Conservation (phyloP, 345 rosid species). For the Pistacia integerrima region DNA sequence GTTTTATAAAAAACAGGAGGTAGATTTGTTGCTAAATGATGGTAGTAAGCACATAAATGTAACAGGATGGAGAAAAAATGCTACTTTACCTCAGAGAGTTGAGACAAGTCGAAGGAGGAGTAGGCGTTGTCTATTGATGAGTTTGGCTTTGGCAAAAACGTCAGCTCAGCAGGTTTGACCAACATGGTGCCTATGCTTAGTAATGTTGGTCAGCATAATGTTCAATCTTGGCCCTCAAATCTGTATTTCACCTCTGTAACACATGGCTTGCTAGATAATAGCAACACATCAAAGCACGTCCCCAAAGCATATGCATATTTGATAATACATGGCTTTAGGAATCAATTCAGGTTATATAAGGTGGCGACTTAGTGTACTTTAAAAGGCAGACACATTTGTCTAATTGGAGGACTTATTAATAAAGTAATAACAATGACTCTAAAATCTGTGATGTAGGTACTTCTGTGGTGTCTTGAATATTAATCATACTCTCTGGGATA, state of each 20-base stretch:
- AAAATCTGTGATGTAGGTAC: background rate
- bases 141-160: constrained; percentile 90
- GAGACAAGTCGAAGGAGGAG: constrained; percentile 96
- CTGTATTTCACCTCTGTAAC: background rate
- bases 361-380: background rate
- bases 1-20: constrained; percentile 67
- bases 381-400: constrained; percentile 4
- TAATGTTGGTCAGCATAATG: background rate
- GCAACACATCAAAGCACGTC: background rate
- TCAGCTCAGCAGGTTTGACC: constrained; percentile 74
- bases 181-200: constrained; percentile 4
- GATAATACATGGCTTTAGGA: constrained; percentile 4
- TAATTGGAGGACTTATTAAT: background rate
- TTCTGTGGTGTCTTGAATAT: background rate
- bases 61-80: constrained; percentile 87
- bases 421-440: background rate
- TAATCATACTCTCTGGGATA: background rate
- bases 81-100: constrained; percentile 76
- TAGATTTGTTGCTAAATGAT: constrained; percentile 94
- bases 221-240: constrained; percentile 13
- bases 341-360: background rate
- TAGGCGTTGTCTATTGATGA: constrained; percentile 86
- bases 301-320: background rate
- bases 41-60: constrained; percentile 98
- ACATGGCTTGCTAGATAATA: constrained; percentile 10